Percentiles rank a stretch among this genome's conserved stretches.
Conservation (phyloP, 2,329 filamentous ascomycete species). For the Phyllosticta capitalensis region DNA sequence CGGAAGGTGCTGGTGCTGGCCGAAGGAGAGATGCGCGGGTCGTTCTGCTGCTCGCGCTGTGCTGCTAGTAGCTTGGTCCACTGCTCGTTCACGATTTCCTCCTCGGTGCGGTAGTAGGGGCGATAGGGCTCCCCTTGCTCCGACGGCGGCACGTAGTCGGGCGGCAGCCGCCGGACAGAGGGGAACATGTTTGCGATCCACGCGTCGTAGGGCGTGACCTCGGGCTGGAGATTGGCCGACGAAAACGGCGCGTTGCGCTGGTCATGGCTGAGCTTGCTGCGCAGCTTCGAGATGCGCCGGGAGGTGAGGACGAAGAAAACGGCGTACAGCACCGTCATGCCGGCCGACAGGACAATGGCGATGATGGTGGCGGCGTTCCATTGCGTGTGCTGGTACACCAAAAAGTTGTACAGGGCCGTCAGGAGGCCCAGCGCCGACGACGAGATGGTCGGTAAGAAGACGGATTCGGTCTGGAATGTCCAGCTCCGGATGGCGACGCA, state of each 20-base stretch:
- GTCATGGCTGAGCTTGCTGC: slow-evolving; percentile 10
- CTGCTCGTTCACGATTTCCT: slow-evolving; percentile 41
- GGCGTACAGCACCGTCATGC: slow-evolving; percentile 33
- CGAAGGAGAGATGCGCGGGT: slow-evolving; percentile 24
- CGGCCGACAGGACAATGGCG: slow-evolving; percentile 30
- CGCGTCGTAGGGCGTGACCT: slow-evolving; percentile 34
- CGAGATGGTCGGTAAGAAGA: slow-evolving; percentile 37
- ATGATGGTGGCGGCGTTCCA: slow-evolving; percentile 38
- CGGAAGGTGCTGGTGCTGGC: slow-evolving; percentile 33
- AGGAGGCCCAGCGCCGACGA: slow-evolving; percentile 39
- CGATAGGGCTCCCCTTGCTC: background rate
- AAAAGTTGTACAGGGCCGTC: slow-evolving; percentile 40
- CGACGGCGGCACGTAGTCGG: slow-evolving; percentile 3
- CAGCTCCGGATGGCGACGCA: slow-evolving; percentile 38
- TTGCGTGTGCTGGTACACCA: slow-evolving; percentile 30
- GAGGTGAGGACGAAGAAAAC: slow-evolving; percentile 34
- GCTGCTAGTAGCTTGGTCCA: slow-evolving; percentile 37
- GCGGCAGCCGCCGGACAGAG: slow-evolving; percentile 15
- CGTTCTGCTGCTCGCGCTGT: slow-evolving; percentile 23
- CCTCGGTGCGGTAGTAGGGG: slow-evolving; percentile 29
- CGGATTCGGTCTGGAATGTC: slow-evolving; percentile 38
- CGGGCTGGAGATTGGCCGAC: slow-evolving; percentile 21
- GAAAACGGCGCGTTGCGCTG: background rate
- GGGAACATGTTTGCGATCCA: slow-evolving; percentile 40
- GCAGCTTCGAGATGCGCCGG: slow-evolving; percentile 28